These are phyloP conservation scores for Verbascum thapsus DNA, from an alignment of 257 asterid genomes.

Conservation along the genomic window DNA sequence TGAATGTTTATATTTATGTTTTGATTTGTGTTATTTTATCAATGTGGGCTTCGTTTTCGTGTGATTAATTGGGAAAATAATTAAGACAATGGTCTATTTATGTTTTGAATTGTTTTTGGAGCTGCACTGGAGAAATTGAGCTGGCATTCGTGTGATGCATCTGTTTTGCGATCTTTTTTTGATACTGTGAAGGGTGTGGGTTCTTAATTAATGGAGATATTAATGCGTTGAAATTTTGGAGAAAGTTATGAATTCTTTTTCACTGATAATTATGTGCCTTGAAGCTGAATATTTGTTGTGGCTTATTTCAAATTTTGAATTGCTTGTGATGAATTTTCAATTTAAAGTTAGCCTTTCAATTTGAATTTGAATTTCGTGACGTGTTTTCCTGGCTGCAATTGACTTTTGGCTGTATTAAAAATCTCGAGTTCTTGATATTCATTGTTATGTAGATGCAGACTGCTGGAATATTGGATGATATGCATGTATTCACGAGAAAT, in stretches of 20 bases:
- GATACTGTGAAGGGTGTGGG: constrained; percentile 25
- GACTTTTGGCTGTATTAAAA: constrained; percentile 25
- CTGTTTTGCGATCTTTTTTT: constrained; percentile 13
- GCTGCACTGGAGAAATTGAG: constrained; percentile 33
- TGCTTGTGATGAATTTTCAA: constrained; percentile 24
- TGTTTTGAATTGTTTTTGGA: neutral
- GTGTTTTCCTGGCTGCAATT: constrained; percentile 17
- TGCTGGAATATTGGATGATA: constrained; percentile 18
- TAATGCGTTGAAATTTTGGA: constrained; percentile 18
- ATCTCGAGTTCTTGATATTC: constrained; percentile 32
- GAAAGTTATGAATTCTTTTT: neutral
- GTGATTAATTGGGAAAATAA: constrained; percentile 9
- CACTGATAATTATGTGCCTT: constrained; percentile 10
- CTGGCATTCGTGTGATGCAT: constrained; percentile 35
- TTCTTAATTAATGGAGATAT: neutral
- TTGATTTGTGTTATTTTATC: constrained; percentile 26
- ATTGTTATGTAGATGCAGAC: constrained; percentile 13
- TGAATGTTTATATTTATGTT: constrained; percentile 2
- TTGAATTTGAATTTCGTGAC: constrained; percentile 11
- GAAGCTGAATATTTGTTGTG: constrained; percentile 16
- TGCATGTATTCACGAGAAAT: constrained; percentile 12
- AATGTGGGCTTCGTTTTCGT: constrained; percentile 37
- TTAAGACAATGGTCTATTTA: constrained; percentile 12
- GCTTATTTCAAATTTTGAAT: constrained; percentile 17
- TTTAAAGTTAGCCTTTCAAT: neutral